phyloP scores from a whole-genome alignment of 805 yeast genomes.

The Candida sakaeoensis region DNA sequence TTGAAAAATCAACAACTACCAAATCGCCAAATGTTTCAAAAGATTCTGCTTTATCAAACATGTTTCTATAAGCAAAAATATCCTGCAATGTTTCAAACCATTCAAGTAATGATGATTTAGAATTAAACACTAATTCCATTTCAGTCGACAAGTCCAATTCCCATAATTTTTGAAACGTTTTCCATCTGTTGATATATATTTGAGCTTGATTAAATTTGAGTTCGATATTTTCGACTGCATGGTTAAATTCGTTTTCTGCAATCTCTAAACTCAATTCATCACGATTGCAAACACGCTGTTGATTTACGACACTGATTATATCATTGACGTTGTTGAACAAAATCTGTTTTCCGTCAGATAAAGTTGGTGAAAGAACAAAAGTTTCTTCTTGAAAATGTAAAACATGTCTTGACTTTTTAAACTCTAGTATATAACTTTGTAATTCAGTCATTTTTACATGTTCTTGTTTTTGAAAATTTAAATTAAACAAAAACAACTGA shows the following conservation, averaged over 20 bases:
- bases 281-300: background rate
- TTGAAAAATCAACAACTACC: constrained; percentile 42
- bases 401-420: constrained; percentile 21
- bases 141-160: constrained; percentile 41
- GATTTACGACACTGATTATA: constrained; percentile 7
- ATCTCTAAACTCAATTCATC: background rate
- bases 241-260: background rate
- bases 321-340: constrained; percentile 20
- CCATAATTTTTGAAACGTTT: constrained; percentile 55
- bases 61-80: constrained; percentile 37
- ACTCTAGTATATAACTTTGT: constrained; percentile 4
- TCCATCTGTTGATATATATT: constrained; percentile 50
- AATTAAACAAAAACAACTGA: constrained; percentile 11
- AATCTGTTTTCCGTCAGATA: constrained; percentile 31
- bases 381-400: constrained; percentile 34
- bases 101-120: background rate
- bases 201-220: constrained; percentile 21
- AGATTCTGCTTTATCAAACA: constrained; percentile 51
- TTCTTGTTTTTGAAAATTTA: background rate
- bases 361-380: constrained; percentile 37
- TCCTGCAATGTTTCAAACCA: constrained; percentile 52
- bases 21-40: constrained; percentile 34
- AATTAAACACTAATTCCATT: constrained; percentile 31
- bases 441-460: constrained; percentile 7
- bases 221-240: constrained; percentile 18